A percentile compares a stretch with the other conserved stretches of the same genome.
phyloP scores from a whole-genome alignment of 768 basidiomycete genomes.

The Suillus cothurnatus region DNA sequence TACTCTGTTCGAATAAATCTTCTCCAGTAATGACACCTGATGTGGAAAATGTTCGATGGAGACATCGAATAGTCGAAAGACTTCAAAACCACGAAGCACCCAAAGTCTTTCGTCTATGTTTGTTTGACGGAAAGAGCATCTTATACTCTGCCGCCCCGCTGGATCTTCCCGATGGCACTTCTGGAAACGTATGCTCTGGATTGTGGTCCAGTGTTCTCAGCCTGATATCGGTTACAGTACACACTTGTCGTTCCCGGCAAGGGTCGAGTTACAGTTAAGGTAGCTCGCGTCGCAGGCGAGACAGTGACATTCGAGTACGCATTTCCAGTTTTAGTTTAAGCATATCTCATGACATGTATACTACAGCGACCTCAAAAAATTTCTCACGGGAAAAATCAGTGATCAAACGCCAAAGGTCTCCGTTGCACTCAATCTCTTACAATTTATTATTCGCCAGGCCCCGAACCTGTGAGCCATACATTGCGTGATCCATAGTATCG shows the following conservation, averaged over 20 bases:
- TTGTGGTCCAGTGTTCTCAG: neutral
- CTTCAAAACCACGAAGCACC: constrained; percentile 43
- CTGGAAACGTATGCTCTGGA: constrained; percentile 28
- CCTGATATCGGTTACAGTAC: neutral
- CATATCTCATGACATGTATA: neutral
- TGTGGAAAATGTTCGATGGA: constrained; percentile 18
- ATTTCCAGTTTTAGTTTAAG: neutral
- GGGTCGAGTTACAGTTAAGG: constrained; percentile 34
- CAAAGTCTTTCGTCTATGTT: constrained; percentile 41
- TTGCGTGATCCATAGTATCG: neutral
- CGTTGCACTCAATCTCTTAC: constrained; percentile 48
- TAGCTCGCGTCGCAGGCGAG: constrained; percentile 41
- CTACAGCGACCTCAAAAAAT: constrained; percentile 29
- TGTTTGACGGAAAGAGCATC: constrained; percentile 51
- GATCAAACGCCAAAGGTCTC: constrained; percentile 32
- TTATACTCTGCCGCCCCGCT: constrained; percentile 38
- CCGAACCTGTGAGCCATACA: constrained; percentile 43
- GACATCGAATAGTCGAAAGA: constrained; percentile 33
- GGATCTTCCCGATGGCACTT: constrained; percentile 33
- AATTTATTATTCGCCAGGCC: constrained; percentile 51
- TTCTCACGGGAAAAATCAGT: constrained; percentile 25
- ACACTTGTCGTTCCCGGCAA: constrained; percentile 37
- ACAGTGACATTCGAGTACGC: constrained; percentile 31
- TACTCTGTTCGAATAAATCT: neutral
- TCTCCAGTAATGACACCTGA: constrained; percentile 23